Conservation (phyloP, 306 rosid genomes). For the Malus asiatica region DNA sequence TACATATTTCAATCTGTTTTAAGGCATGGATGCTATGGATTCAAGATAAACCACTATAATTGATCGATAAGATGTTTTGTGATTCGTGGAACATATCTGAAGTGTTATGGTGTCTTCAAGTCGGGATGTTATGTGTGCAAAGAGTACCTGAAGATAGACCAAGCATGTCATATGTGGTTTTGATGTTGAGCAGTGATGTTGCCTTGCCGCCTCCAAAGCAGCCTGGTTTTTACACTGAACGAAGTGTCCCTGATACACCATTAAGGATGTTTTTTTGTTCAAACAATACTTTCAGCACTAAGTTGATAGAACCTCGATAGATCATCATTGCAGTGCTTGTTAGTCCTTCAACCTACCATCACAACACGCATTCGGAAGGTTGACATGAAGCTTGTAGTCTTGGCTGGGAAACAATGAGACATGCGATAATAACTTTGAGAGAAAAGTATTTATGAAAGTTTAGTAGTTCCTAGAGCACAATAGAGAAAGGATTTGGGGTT, state of each 20-base stretch:
- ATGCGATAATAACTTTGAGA: background rate
- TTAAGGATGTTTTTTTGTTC: no score
- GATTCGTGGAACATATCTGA: background rate
- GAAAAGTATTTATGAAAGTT: no score
- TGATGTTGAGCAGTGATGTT: no score
- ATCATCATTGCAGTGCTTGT: background rate
- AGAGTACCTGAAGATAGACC: no score
- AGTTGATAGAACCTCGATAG: no score
- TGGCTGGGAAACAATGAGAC: background rate
- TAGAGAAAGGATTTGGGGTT: background rate
- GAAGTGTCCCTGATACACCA: no score
- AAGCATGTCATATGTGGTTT: no score
- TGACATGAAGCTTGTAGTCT: background rate
- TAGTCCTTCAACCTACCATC: background rate
- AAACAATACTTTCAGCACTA: no score
- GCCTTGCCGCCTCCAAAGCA: no score
- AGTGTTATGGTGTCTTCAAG: background rate
- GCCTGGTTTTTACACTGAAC: no score
- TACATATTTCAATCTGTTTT: background rate
- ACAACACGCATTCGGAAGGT: background rate
- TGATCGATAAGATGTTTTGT: background rate
- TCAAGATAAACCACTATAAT: background rate
- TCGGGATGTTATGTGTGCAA: no score
- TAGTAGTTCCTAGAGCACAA: no score
- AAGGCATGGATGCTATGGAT: slow-evolving; percentile 21